Conservation (phyloP, 176 grass and related monocot genomes). For the Miscanthus lutarioriparius region DNA sequence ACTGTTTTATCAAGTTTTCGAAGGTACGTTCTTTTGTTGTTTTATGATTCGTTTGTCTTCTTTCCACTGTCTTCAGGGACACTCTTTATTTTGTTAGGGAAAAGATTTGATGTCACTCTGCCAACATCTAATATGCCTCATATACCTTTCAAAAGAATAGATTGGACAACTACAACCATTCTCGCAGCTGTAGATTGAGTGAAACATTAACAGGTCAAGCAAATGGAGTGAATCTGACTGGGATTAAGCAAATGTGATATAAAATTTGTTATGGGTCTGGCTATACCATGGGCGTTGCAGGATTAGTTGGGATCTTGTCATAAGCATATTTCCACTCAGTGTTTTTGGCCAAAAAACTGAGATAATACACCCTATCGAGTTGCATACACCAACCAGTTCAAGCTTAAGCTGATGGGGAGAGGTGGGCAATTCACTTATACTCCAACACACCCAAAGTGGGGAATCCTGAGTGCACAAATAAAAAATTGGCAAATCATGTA, state of each 20-base stretch:
- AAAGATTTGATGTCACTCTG: background rate
- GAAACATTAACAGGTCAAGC: background rate
- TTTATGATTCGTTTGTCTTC: conserved; percentile 17
- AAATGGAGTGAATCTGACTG: background rate
- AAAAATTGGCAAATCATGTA: background rate
- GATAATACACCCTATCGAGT: background rate
- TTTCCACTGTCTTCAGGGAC: conserved; percentile 11
- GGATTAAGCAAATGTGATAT: background rate
- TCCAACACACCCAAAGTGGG: background rate
- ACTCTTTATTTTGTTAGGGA: conserved; percentile 21
- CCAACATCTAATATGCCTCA: background rate
- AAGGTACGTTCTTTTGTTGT: conserved; percentile 44
- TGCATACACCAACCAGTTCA: too few species aligned
- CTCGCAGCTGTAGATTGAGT: background rate
- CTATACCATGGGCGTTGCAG: background rate
- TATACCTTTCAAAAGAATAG: background rate
- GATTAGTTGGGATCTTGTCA: background rate
- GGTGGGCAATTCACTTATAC: too few species aligned
- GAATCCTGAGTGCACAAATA: background rate
- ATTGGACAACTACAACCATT: conserved; percentile 1
- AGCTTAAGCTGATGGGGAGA: too few species aligned
- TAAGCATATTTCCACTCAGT: background rate
- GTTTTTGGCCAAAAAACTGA: background rate
- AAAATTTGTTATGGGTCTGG: background rate
- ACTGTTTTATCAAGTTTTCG: conserved; percentile 77